phyloP scores from a whole-genome alignment of 2,329 filamentous ascomycete genomes.

The Macrophomina pseudophaseolina region DNA sequence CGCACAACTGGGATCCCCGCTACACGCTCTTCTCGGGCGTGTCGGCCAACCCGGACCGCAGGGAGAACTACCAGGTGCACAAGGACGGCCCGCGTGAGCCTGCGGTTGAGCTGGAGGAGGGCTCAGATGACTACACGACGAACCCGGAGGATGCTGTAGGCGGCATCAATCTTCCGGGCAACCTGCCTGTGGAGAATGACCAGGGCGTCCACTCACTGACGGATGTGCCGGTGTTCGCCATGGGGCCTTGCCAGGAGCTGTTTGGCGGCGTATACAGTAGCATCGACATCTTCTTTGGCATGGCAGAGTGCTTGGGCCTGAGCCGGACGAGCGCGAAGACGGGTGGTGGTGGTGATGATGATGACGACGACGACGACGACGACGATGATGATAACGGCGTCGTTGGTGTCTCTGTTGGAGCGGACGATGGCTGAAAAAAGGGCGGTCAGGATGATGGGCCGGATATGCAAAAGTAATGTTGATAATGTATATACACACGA shows the following conservation, averaged over 20 bases:
- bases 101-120: conserved; percentile 60
- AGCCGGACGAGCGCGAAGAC: conserved; percentile 3
- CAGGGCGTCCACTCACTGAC: conserved; percentile 58
- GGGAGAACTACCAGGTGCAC: conserved; percentile 77
- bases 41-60: conserved; percentile 72
- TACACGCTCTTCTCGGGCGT: conserved; percentile 79
- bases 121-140: conserved; percentile 64
- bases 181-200: conserved; percentile 65
- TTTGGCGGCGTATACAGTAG: conserved; percentile 75
- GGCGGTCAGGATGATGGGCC: not conserved
- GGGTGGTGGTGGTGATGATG: not conserved
- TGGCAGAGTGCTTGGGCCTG: conserved; percentile 64
- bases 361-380: too few species aligned
- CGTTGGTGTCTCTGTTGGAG: too few species aligned
- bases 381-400: not conserved
- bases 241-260: conserved; percentile 77
- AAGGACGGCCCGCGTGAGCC: conserved; percentile 67
- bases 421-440: not conserved
- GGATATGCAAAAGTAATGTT: not conserved
- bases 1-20: conserved; percentile 81
- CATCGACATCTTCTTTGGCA: conserved; percentile 76
- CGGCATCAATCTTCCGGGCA: conserved; percentile 78
- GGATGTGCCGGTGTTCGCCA: conserved; percentile 67
- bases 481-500: not conserved
- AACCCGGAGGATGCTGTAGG: conserved; percentile 69